Conservation (phyloP, 805 yeast species). For the Yarrowia osloensis region DNA sequence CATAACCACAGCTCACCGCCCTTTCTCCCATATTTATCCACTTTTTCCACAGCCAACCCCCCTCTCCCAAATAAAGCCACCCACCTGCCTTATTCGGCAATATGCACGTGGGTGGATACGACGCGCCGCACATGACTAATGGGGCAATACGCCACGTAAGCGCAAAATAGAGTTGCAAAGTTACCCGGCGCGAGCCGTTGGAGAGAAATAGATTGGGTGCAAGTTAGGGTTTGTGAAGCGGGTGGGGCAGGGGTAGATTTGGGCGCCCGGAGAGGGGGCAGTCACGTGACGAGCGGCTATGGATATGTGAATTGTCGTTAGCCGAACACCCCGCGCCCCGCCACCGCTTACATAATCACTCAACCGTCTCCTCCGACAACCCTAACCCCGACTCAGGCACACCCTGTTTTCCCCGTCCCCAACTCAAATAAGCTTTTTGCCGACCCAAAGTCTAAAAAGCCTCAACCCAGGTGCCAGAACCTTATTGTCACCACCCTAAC, state of each 20-base stretch:
- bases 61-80: neutral
- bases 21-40: neutral
- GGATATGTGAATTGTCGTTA: too few species aligned
- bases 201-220: neutral
- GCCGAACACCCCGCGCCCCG: too few species aligned
- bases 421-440: neutral
- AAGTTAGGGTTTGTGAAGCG: neutral
- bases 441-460: constrained; percentile 8
- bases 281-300: too few species aligned
- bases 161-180: neutral
- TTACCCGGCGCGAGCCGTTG: constrained; percentile 18
- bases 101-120: constrained; percentile 21
- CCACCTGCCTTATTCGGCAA: neutral
- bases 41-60: neutral
- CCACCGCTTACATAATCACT: too few species aligned
- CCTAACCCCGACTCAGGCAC: neutral
- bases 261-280: neutral
- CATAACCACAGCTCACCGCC: too few species aligned
- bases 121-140: constrained; percentile 22
- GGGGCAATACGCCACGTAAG: constrained; percentile 27
- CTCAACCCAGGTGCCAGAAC: neutral
- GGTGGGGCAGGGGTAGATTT: neutral
- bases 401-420: neutral
- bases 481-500: neutral
- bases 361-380: too few species aligned